Evolutionary conservation across 2,329 filamentous ascomycete species (phyloP), one percentile per base, ranked within the genome.

Genomic region (Akanthomyces muscarius): DNA sequence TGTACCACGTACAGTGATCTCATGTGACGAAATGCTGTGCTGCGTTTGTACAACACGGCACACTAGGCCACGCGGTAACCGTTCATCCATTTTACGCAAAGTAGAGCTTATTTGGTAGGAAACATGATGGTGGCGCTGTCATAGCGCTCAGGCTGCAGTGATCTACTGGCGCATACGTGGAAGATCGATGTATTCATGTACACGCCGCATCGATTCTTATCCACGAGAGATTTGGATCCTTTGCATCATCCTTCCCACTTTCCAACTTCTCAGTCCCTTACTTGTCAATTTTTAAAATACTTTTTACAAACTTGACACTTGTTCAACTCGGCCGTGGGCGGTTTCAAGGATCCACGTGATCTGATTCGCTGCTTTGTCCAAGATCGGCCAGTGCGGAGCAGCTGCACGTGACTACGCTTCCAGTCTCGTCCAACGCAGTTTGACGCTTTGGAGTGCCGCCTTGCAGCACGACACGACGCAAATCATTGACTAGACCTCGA

Each of bases 341-440:
- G 50, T n/a, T 38, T 21, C 13, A 41, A 30, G 36, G 45, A 36
- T 56, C 45, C 61, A 62, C 60, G 60, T 57, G 61, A 63, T 44
- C 16, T 56, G 38, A 54, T 45, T 54, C 16, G 48, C 38, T 36
- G 48, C 42, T 16, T 41, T 48, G 45, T 28, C 59, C 59, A 62
- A 42, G 36, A 56, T 57, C 45, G 52, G 53, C 45, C 47, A 42
- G 38, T 63, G 55, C 48, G 61, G 54, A 59, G 61, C 54, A 51
- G 3, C 3, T 41, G 11, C 67, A 68, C 67, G 67, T 68, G 67
- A 68, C 59, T 21, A 47, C 48, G 41, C 63, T 64, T 47, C 36
- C 54, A 28, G 33, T 28, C 18, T 38, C 55, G 52, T 58, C 54
- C 61, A 63, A 53, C 54, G 54, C 61, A 63, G 45, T 63, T 63